A percentile compares a stretch with the other conserved stretches of the same genome.
These are phyloP conservation scores for Pseudopediastrum boryanum DNA, from an alignment of 139 green algal species.

Conservation along the genomic window DNA sequence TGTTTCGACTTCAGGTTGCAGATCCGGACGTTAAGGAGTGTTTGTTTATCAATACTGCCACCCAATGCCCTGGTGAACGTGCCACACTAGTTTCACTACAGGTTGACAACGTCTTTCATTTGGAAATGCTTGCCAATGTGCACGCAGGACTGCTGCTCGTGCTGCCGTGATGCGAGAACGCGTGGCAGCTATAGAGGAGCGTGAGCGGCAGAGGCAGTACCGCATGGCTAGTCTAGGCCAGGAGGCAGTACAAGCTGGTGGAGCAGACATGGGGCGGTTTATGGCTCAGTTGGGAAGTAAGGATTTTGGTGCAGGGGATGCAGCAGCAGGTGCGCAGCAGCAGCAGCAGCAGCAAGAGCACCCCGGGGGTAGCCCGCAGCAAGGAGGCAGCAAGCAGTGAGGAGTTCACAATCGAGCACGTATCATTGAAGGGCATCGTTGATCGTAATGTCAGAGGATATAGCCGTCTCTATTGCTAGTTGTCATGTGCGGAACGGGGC, in stretches of 20 bases:
- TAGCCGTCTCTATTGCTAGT: too few relatives aligned
- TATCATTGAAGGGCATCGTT: too few relatives aligned
- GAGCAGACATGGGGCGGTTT: constrained; percentile 39
- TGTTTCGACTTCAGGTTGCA: neutral
- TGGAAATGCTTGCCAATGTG: neutral
- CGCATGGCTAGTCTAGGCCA: constrained; percentile 43
- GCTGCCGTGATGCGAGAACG: constrained; percentile 17
- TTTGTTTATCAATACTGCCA: neutral
- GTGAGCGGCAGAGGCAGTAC: constrained; percentile 50
- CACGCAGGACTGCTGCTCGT: constrained; percentile 33
- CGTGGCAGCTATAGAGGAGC: constrained; percentile 50
- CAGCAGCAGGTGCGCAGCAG: neutral
- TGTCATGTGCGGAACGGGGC: too few relatives aligned
- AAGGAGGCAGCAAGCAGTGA: too few relatives aligned
- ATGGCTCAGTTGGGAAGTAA: constrained; percentile 37
- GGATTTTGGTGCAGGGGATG: neutral
- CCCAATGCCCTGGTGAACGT: neutral
- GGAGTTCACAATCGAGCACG: too few relatives aligned
- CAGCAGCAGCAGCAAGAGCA: constrained; percentile 3
- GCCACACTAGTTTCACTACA: neutral
- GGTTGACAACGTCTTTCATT: neutral
- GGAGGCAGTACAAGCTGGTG: constrained; percentile 21
- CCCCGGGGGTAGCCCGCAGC: too few relatives aligned
- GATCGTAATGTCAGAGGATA: too few relatives aligned
- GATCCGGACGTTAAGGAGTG: neutral